These are phyloP conservation scores for Penicillium sp. DNA, from an alignment of 2,329 filamentous ascomycete genomes.

Conservation along the genomic window DNA sequence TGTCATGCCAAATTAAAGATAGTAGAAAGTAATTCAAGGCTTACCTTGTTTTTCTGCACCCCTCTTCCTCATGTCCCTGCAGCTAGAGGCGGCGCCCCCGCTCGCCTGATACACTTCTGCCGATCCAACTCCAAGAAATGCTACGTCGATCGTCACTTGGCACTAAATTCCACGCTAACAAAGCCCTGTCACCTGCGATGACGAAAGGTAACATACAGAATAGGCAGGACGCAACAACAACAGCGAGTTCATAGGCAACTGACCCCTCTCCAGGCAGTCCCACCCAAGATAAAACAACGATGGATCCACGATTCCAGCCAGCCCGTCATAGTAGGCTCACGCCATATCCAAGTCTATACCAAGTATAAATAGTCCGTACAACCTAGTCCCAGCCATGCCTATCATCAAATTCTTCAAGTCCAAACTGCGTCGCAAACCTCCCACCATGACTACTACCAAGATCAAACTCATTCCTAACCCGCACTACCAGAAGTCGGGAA, in stretches of 20 bases:
- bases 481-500: slow-evolving; percentile 64
- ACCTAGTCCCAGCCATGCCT: slow-evolving; percentile 13
- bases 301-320: background rate
- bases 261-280: background rate
- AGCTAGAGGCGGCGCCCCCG: slow-evolving; percentile 7
- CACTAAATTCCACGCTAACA: slow-evolving; percentile 13
- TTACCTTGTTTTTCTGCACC: slow-evolving; percentile 22
- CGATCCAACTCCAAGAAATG: slow-evolving; percentile 22
- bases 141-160: slow-evolving; percentile 21
- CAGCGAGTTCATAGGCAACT: slow-evolving; percentile 3
- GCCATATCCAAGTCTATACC: too few species aligned
- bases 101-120: slow-evolving; percentile 18
- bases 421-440: slow-evolving; percentile 16
- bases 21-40: slow-evolving; percentile 27
- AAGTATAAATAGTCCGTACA: slow-evolving; percentile 1
- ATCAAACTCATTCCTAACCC: slow-evolving; percentile 62
- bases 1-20: slow-evolving; percentile 28
- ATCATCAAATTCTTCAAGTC: slow-evolving; percentile 22
- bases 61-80: background rate
- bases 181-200: slow-evolving; percentile 14
- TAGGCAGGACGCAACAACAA: slow-evolving; percentile 1
- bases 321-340: slow-evolving; percentile 1
- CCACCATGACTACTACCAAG: slow-evolving; percentile 49
- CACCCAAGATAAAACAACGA: slow-evolving; percentile 9
- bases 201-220: slow-evolving; percentile 8